Evolutionary conservation across 306 rosid species (phyloP).

Genomic region (Fragaria ananassa): DNA sequence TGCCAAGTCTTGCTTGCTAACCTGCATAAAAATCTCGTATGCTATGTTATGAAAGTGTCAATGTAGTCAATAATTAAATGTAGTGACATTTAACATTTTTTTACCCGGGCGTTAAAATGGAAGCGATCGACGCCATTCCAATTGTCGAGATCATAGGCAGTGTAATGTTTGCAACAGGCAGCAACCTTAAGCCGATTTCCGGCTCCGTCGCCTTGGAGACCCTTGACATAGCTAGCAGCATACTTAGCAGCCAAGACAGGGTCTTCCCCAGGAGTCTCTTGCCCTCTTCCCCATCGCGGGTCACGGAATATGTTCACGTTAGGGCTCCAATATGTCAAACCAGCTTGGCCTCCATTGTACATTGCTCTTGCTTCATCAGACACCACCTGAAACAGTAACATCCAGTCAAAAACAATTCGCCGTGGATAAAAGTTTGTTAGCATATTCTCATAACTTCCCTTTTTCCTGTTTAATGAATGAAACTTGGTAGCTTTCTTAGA

Average conservation of each 20-base stretch:
- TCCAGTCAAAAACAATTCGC: not conserved
- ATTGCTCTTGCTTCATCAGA: conserved; percentile 96
- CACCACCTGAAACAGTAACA: conserved; percentile 50
- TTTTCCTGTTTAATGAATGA: not conserved
- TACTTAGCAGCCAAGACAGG: conserved; percentile 62
- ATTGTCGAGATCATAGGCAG: conserved; percentile 92
- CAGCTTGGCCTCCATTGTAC: conserved; percentile 84
- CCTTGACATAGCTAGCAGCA: conserved; percentile 68
- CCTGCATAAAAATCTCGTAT: conserved; percentile 27
- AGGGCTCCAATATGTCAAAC: conserved; percentile 91
- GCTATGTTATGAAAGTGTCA: not conserved
- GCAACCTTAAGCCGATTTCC: conserved; percentile 83
- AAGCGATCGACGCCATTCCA: conserved; percentile 79
- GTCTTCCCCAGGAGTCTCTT: conserved; percentile 94
- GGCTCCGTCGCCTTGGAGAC: conserved; percentile 64
- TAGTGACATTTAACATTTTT: too few relatives aligned
- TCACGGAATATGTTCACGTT: conserved; percentile 88
- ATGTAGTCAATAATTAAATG: fast-evolving
- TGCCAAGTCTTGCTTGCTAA: conserved; percentile 75
- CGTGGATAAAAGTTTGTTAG: not conserved
- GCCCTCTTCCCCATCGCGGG: conserved; percentile 97
- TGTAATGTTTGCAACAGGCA: conserved; percentile 90
- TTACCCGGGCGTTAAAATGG: conserved; percentile 89
- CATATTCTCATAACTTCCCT: not conserved
- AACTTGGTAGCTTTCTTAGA: not conserved